Evolutionary conservation across 257 asterid genomes (phyloP).

Genomic region (Solanum etuberosum): DNA sequence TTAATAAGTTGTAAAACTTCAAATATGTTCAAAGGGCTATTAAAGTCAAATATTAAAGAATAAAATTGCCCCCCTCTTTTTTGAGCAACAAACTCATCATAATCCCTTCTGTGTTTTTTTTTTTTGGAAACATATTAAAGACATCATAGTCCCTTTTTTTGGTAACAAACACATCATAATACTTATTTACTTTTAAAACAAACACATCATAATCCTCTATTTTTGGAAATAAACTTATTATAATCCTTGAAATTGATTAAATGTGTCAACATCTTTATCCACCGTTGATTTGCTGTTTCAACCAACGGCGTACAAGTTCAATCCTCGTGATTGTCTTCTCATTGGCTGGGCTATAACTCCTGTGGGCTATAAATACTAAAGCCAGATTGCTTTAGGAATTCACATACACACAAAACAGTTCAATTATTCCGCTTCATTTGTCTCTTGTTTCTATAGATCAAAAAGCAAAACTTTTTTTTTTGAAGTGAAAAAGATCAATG

Average conservation of each 20-base stretch:
- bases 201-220: too few species aligned
- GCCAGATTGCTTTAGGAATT: neutral
- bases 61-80: too few species aligned
- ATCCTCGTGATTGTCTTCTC: slow-evolving; percentile 21
- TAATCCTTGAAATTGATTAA: neutral
- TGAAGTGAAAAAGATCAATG: neutral
- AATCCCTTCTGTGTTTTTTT: too few species aligned
- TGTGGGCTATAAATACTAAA: slow-evolving; percentile 25
- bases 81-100: too few species aligned
- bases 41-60: too few species aligned
- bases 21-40: too few species aligned
- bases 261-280: neutral
- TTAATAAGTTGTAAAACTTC: too few species aligned
- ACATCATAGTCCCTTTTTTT: too few species aligned
- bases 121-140: too few species aligned
- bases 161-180: too few species aligned
- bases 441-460: neutral
- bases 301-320: slow-evolving; percentile 17
- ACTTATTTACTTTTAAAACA: too few species aligned
- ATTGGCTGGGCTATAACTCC: slow-evolving; percentile 17
- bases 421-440: neutral
- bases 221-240: neutral
- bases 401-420: neutral
- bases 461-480: too few species aligned
- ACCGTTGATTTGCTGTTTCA: slow-evolving; percentile 14